phyloP scores from a whole-genome alignment of 2,329 filamentous ascomycete species.

The Microdochium bolleyi region DNA sequence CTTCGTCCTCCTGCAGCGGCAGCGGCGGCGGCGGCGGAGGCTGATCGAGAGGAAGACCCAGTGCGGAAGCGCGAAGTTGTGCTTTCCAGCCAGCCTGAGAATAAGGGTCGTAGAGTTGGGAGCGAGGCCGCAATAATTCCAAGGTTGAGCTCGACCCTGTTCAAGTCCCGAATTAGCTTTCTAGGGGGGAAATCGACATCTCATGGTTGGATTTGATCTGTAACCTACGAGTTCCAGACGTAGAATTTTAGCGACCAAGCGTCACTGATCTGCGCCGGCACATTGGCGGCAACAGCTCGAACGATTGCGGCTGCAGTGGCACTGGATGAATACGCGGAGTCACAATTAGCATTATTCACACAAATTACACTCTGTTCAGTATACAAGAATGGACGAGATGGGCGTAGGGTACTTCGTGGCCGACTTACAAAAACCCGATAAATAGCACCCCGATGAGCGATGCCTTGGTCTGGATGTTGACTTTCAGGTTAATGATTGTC shows the following conservation, averaged over 20 bases:
- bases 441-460: neutral
- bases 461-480: conserved; percentile 4
- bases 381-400: neutral
- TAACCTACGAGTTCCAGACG: neutral
- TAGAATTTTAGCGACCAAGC: neutral
- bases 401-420: neutral
- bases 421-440: neutral
- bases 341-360: neutral
- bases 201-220: neutral
- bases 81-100: conserved; percentile 5
- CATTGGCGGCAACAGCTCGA: neutral
- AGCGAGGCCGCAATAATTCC: conserved; percentile 5
- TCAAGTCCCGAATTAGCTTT: neutral
- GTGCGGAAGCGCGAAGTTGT: conserved; percentile 3
- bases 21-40: neutral
- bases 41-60: neutral
- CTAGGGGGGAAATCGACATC: neutral
- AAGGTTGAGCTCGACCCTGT: conserved; percentile 6
- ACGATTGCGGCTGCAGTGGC: neutral
- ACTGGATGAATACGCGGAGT: neutral
- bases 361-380: neutral
- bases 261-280: neutral
- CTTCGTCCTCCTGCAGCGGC: neutral
- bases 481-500: conserved; percentile 4
- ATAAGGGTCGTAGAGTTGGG: conserved; percentile 4